Evolutionary conservation across 805 yeast species (phyloP), one percentile per base, ranked within the genome.

Genomic region (Candida montana): DNA sequence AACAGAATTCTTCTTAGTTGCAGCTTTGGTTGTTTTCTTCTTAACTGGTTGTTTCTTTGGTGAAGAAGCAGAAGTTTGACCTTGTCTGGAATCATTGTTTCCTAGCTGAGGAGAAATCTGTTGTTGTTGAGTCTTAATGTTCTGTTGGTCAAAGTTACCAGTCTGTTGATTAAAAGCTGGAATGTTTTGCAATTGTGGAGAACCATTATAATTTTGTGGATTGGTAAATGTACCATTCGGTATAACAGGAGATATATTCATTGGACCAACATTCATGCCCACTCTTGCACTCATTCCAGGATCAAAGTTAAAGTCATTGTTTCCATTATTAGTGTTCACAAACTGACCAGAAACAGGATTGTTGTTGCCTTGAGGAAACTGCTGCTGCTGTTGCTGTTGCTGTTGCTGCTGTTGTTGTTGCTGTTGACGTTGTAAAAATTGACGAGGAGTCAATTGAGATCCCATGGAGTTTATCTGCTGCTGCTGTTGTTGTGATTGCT

Each of bases 1-100:
- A 5, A 35, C 47, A 7, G 50, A 43, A 4, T 46, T 35, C 44
- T 50, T 53, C 47, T 50, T 53, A 1, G 48, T 17, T 11, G 48
- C 10, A 10, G 45, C 34, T 15, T 47, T 49, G 3, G 42, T 23
- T 13, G 35, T 16, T 32, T 40, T 49, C 36, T 44, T 39, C 36
- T 42, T 49, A 5, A 39, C 41, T 12, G 51, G 48, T 9, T 41
- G 39, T 24, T 18, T 30, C 34, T 26, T 31, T 30, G 40, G 29
- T 23, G 31, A 26, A 7, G 40, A 16, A 7, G 40, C 34, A 10
- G 46, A 5, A 20, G n/a, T 12, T 20, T 21, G 24, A 13, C 6
- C 11, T 20, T 26, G 19, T 29, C 15, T 29, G 17, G 31, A n/a
- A 29, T 29, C 33, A 29, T 28, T 35, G 2, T 26, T 5, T n/a